These are phyloP conservation scores for Arachis monticola DNA, from an alignment of 331 rosid genomes.

Conservation along the genomic window DNA sequence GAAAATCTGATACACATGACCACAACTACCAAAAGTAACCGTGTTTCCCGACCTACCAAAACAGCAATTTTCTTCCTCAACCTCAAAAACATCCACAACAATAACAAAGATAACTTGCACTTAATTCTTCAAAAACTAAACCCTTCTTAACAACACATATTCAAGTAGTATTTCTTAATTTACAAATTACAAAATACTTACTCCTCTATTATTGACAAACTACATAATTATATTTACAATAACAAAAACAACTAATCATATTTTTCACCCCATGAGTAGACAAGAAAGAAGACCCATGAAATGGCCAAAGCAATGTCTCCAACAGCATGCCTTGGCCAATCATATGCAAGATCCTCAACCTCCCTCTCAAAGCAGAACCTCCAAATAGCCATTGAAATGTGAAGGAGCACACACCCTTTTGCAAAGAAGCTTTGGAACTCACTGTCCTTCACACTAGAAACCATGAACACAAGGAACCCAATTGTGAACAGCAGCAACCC, in stretches of 20 bases:
- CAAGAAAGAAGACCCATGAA: slow-evolving; percentile 80
- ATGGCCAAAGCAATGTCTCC: slow-evolving; percentile 80
- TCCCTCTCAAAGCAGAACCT: slow-evolving; percentile 71
- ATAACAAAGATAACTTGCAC: too few species aligned
- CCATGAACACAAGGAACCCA: slow-evolving; percentile 83
- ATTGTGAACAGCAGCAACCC: slow-evolving; percentile 74
- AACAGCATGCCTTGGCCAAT: slow-evolving; percentile 73
- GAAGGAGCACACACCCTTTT: slow-evolving; percentile 83
- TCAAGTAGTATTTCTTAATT: too few species aligned
- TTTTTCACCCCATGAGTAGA: slow-evolving; percentile 86
- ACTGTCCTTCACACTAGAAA: slow-evolving; percentile 75
- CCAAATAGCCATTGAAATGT: slow-evolving; percentile 86
- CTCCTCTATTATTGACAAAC: too few species aligned
- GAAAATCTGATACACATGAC: background rate
- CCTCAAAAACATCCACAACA: too few species aligned
- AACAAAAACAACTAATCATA: slow-evolving; percentile 56
- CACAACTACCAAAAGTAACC: background rate
- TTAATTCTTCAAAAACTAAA: too few species aligned
- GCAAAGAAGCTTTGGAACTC: slow-evolving; percentile 93
- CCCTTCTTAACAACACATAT: too few species aligned
- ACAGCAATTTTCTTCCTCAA: too few species aligned
- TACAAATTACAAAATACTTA: too few species aligned
- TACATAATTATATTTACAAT: too few species aligned
- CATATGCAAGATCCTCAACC: slow-evolving; percentile 65
- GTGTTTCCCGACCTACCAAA: background rate